These are phyloP conservation scores for Tilletiopsis washingtonensis DNA, from an alignment of 1,284 basidiomycete species.

Conservation along the genomic window DNA sequence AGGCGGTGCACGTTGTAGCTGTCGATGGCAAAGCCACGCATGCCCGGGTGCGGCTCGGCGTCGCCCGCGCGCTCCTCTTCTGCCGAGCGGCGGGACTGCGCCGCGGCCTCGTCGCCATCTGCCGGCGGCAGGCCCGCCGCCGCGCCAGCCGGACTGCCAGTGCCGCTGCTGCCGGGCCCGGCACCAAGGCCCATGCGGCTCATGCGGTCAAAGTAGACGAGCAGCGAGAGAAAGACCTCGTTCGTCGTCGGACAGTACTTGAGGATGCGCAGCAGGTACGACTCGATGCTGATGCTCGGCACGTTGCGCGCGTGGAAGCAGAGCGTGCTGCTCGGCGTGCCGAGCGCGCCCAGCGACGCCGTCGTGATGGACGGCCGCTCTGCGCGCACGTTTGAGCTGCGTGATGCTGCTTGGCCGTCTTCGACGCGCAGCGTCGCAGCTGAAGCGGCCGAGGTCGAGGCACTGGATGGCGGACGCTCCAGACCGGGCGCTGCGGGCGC, in stretches of 20 bases:
- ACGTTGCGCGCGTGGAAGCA: slow-evolving; percentile 94
- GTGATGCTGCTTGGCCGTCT: background rate
- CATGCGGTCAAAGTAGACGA: slow-evolving; percentile 92
- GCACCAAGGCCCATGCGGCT: slow-evolving; percentile 55
- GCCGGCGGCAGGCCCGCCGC: slow-evolving; percentile 25
- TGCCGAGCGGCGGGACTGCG: too few species aligned
- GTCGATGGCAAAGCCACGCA: slow-evolving; percentile 80
- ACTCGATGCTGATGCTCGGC: slow-evolving; percentile 87
- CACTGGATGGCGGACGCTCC: too few species aligned
- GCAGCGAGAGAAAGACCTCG: slow-evolving; percentile 85
- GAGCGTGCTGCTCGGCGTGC: slow-evolving; percentile 70
- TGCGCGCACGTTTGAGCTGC: background rate
- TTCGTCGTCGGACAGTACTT: slow-evolving; percentile 98
- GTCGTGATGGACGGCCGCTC: slow-evolving; percentile 53
- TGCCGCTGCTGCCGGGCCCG: slow-evolving; percentile 21
- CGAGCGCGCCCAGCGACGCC: slow-evolving; percentile 69
- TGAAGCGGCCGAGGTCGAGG: background rate
- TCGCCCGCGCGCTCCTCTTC: background rate
- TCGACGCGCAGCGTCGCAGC: background rate
- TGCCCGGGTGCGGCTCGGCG: slow-evolving; percentile 20
- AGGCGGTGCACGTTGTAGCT: slow-evolving; percentile 92
- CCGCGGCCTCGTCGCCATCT: background rate
- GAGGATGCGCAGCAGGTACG: slow-evolving; percentile 86
- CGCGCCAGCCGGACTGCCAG: slow-evolving; percentile 19
- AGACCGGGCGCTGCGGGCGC: background rate